Evolutionary conservation across 164 flowering plant species (phyloP).

Genomic region (Magnolia kwangsiensis): DNA sequence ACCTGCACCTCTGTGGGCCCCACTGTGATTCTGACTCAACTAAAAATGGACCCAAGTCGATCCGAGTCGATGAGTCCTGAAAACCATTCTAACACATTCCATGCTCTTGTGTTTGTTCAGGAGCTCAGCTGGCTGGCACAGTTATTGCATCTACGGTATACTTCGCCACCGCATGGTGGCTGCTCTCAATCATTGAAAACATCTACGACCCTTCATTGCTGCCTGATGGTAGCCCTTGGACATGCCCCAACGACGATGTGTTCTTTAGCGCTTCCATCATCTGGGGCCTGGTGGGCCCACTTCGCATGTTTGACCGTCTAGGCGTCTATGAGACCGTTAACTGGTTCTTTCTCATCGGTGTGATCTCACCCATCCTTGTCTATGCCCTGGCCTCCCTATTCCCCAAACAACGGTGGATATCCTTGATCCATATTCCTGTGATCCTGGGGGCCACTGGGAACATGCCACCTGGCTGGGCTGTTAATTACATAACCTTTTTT

Average conservation of each 20-base stretch:
- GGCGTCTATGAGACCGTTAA: constrained; percentile 68
- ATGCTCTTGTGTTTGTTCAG: neutral
- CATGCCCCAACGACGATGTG: constrained; percentile 76
- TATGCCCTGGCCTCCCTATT: constrained; percentile 71
- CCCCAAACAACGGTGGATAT: constrained; percentile 78
- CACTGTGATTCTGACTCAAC: too few species aligned
- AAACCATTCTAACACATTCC: neutral
- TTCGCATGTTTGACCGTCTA: constrained; percentile 58
- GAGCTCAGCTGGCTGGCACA: constrained; percentile 19
- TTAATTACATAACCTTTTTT: constrained; percentile 82
- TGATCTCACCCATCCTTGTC: constrained; percentile 66
- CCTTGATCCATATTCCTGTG: constrained; percentile 80
- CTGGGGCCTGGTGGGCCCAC: constrained; percentile 90
- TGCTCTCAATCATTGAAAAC: constrained; percentile 39
- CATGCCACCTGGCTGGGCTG: constrained; percentile 83
- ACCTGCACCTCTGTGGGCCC: too few species aligned
- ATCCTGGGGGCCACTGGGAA: constrained; percentile 71
- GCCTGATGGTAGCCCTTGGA: constrained; percentile 67
- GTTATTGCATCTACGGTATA: constrained; percentile 15
- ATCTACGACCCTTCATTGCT: constrained; percentile 57
- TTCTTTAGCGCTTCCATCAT: constrained; percentile 91
- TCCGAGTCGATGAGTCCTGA: too few species aligned
- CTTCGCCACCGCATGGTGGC: constrained; percentile 56
- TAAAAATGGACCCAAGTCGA: too few species aligned
- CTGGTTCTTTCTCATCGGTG: constrained; percentile 93